Conservation (phyloP, 768 basidiomycete genomes). For the Mycena leptocephala region DNA sequence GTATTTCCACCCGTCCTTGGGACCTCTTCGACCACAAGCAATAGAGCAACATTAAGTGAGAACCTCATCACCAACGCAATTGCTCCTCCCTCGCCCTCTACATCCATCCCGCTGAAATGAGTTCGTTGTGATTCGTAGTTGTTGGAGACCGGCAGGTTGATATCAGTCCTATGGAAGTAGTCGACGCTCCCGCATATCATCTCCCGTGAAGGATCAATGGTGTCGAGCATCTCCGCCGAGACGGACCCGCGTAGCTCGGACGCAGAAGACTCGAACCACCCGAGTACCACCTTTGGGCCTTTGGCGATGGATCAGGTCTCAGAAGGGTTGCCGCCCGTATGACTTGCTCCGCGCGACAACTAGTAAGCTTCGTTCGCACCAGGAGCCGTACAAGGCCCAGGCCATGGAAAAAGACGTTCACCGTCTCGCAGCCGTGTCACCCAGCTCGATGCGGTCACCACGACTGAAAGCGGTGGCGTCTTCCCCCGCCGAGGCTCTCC, state of each 20-base stretch:
- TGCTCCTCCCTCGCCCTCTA: conserved; percentile 1
- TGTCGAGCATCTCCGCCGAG: neutral
- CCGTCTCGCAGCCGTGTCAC: neutral
- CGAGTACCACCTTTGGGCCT: neutral
- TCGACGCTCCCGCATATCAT: neutral
- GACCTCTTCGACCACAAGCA: too few relatives aligned
- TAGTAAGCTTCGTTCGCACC: neutral
- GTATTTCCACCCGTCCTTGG: too few relatives aligned
- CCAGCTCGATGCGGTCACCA: conserved; percentile 6
- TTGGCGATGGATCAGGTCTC: neutral
- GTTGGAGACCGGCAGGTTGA: neutral
- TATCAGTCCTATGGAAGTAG: conserved; percentile 2
- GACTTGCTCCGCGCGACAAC: neutral
- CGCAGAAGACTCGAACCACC: neutral
- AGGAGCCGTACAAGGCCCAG: neutral
- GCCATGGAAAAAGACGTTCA: neutral
- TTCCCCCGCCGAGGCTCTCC: neutral
- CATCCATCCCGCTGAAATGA: neutral
- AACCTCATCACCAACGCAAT: too few relatives aligned
- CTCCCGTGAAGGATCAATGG: neutral
- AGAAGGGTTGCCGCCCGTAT: neutral
- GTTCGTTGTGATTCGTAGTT: neutral
- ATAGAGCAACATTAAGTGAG: too few relatives aligned
- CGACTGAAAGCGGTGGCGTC: neutral
- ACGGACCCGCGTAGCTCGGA: conserved; percentile 1